Evolutionary conservation across 2,329 filamentous ascomycete species (phyloP), one percentile per base, ranked within the genome.

Genomic region (Ceratocystis diversiconidia): DNA sequence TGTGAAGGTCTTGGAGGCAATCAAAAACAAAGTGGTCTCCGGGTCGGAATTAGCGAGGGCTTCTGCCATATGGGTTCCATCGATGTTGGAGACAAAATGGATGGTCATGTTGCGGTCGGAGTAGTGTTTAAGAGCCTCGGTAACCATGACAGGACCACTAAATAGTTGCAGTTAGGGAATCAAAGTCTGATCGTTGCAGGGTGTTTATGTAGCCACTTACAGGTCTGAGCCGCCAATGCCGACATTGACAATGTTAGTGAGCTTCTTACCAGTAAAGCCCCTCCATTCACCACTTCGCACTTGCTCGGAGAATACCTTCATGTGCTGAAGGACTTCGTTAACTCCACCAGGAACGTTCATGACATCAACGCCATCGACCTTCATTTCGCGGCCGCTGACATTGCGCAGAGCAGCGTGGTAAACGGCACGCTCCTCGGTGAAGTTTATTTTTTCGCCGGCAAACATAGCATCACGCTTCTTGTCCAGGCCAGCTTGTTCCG

Each of bases 81-180:
- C 94, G 74, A 99, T 97, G 83, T 99, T 99, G 80, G 92, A 97
- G 71, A 99, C 94, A 73, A 99, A 99, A 83, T 97, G 92, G 59
- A 97, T 84, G 69, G 86, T 96, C 79, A 91, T 84, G 77, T 88
- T 86, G 68, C 86, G 84, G 75, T 90, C 87, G 61, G 90, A 89
- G 76, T 99, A 99, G 74, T 91, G 83, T 83, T 96, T 97, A 72
- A 99, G 85, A 59, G 94, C 92, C 79, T 99, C 94, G 50, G 92
- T 94, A 71, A 99, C 94, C 94, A 99, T 99, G 75, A 99, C 94
- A 43, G 94, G 94, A 68, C 94, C 94, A 70, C 91, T 94, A 70
- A 57, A 61, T 59, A 59, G 22, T 61, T 30, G 66, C n/a, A 8
- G 64, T 62, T 62, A 62, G 61, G 3, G 44, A 55, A 68, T 72